phyloP scores from a whole-genome alignment of 2,329 filamentous ascomycete species.

The Dryadomyces sulphureus region DNA sequence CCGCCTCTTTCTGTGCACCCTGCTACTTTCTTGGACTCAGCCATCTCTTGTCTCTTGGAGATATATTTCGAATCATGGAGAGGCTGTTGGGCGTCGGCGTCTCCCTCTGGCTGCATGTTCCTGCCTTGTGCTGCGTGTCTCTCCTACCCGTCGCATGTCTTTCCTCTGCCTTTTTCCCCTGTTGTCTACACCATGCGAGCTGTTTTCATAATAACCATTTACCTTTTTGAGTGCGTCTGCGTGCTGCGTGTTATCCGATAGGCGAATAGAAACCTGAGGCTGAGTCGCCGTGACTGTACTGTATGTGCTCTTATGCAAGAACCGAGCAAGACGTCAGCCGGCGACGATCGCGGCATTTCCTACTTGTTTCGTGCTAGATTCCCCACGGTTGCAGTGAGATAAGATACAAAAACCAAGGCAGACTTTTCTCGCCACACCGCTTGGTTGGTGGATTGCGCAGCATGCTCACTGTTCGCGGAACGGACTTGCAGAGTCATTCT shows the following conservation, averaged over 20 bases:
- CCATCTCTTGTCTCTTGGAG: neutral
- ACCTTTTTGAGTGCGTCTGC: neutral
- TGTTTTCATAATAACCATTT: neutral
- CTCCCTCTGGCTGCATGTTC: neutral
- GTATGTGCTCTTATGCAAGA: too few species aligned
- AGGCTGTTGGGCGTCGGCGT: slow-evolving; percentile 1
- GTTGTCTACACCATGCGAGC: neutral
- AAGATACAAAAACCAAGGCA: neutral
- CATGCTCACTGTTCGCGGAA: too few species aligned
- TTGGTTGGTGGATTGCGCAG: neutral
- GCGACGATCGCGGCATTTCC: neutral
- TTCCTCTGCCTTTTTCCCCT: neutral
- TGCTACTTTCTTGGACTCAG: neutral
- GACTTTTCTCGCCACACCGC: neutral
- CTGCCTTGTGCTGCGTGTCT: neutral
- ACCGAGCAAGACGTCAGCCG: too few species aligned
- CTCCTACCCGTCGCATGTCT: neutral
- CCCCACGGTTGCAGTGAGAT: neutral
- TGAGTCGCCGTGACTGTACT: too few species aligned
- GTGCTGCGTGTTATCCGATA: too few species aligned
- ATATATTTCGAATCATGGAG: neutral
- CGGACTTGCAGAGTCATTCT: too few species aligned
- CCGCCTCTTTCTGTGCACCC: neutral
- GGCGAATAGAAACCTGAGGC: neutral
- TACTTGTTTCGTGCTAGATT: neutral